phyloP scores from a whole-genome alignment of 169 alveolate species.

The Cryptosporidium parvum region DNA sequence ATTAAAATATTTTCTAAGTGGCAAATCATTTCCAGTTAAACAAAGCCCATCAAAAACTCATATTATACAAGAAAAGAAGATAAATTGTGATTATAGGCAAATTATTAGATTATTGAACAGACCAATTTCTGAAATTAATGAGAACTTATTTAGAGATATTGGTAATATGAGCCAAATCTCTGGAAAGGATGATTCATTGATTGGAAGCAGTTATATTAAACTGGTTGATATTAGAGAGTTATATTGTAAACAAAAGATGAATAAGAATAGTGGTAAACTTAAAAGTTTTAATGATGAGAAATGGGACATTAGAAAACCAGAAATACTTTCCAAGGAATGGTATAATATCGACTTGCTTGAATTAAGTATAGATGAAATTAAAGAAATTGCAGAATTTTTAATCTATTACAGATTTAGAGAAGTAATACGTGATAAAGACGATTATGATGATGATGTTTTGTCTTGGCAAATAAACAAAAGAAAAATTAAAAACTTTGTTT shows the following conservation, averaged over 20 bases:
- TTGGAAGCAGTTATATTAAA: background rate
- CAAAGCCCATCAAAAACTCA: background rate
- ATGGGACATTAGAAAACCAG: background rate
- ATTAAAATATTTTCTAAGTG: constrained; percentile 1
- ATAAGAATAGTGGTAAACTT: background rate
- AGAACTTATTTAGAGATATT: constrained; percentile 1
- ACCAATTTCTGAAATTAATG: constrained; percentile 29
- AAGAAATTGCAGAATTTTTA: constrained; percentile 30
- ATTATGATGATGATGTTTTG: constrained; percentile 44
- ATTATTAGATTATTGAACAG: constrained; percentile 30
- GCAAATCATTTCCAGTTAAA: background rate
- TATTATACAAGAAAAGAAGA: background rate
- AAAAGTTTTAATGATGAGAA: background rate
- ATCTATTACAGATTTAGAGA: constrained; percentile 18
- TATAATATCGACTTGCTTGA: constrained; percentile 36
- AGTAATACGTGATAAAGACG: constrained; percentile 26
- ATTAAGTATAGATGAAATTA: background rate
- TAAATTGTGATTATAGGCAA: constrained; percentile 8
- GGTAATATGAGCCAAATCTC: background rate
- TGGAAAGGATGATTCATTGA: background rate
- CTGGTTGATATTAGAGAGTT: constrained; percentile 26
- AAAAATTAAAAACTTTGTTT: constrained; percentile 52
- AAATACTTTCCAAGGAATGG: constrained; percentile 33
- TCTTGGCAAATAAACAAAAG: constrained; percentile 19
- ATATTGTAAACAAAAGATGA: background rate